Evolutionary conservation across 2,329 filamentous ascomycete genomes (phyloP).

Genomic region (Trichoderma sp.): DNA sequence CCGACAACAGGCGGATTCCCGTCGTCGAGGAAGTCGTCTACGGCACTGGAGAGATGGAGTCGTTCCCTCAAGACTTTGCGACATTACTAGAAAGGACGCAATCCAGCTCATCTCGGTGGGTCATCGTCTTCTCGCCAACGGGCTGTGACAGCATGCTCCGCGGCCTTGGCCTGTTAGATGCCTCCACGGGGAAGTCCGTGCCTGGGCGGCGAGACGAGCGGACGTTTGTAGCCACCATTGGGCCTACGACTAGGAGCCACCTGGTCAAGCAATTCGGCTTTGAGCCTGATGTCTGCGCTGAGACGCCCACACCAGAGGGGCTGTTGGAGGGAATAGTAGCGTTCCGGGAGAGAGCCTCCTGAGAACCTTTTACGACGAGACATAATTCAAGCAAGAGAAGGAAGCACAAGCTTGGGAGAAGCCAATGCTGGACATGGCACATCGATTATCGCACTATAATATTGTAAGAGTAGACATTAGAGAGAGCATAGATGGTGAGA

Average conservation of each 20-base stretch:
- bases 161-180: slow-evolving; percentile 54
- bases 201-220: slow-evolving; percentile 38
- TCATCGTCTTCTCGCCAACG: slow-evolving; percentile 72
- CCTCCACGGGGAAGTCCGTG: slow-evolving; percentile 44
- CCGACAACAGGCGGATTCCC: slow-evolving; percentile 53
- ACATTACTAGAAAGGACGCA: slow-evolving; percentile 50
- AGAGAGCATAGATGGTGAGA: not conserved
- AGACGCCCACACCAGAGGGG: slow-evolving; percentile 79
- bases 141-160: slow-evolving; percentile 63
- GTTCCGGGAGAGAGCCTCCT: slow-evolving; percentile 25
- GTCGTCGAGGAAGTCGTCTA: slow-evolving; percentile 86
- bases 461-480: not conserved
- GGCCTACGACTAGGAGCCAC: slow-evolving; percentile 84
- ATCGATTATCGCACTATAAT: not conserved
- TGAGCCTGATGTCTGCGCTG: slow-evolving; percentile 77
- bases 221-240: slow-evolving; percentile 81
- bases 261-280: slow-evolving; percentile 65
- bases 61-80: slow-evolving; percentile 70
- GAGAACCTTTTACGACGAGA: not conserved
- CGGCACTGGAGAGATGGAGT: slow-evolving; percentile 78
- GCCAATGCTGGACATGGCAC: slow-evolving; percentile 2
- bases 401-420: not conserved
- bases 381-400: slow-evolving; percentile 12
- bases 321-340: slow-evolving; percentile 67
- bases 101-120: slow-evolving; percentile 58